Evolutionary conservation across 2,329 filamentous ascomycete genomes (phyloP).

Genomic region (Aspergillus fischeri): DNA sequence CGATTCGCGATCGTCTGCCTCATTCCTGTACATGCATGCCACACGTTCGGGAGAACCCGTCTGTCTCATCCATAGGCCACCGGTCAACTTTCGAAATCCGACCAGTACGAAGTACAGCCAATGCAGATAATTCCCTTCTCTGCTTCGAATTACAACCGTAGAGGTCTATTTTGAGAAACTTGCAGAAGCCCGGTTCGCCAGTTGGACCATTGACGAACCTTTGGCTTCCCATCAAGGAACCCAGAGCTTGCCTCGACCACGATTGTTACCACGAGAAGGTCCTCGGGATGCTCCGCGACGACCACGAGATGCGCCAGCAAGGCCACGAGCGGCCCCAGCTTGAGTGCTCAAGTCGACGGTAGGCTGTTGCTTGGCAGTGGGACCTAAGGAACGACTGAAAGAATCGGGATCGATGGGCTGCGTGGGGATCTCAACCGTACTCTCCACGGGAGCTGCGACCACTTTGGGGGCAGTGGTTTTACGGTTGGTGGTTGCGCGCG

Average conservation of each 20-base stretch:
- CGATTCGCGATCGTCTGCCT: slow-evolving; percentile 10
- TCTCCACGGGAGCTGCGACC: slow-evolving; percentile 23
- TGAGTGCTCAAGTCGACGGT: slow-evolving; percentile 31
- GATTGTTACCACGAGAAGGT: slow-evolving; percentile 30
- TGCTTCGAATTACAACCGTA: slow-evolving; percentile 18
- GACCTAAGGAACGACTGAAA: slow-evolving; percentile 41
- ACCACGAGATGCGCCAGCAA: slow-evolving; percentile 30
- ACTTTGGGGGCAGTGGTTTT: slow-evolving; percentile 27
- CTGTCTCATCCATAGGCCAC: slow-evolving; percentile 16
- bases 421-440: slow-evolving; percentile 41
- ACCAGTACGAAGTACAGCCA: slow-evolving; percentile 15
- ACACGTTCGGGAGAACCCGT: slow-evolving; percentile 11
- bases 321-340: slow-evolving; percentile 31
- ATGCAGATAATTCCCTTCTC: slow-evolving; percentile 12
- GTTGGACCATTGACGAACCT: slow-evolving; percentile 13
- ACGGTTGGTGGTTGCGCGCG: slow-evolving; percentile 25
- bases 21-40: slow-evolving; percentile 11
- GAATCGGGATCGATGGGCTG: slow-evolving; percentile 47
- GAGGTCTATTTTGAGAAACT: slow-evolving; percentile 15
- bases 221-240: slow-evolving; percentile 36
- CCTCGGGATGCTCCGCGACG: slow-evolving; percentile 36
- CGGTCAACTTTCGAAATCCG: slow-evolving; percentile 15
- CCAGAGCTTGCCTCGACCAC: slow-evolving; percentile 43
- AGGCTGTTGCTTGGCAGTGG: slow-evolving; percentile 22
- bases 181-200: slow-evolving; percentile 21